Evolutionary conservation across 176 grass and related monocot genomes (phyloP).

Genomic region (Oryza coarctata): DNA sequence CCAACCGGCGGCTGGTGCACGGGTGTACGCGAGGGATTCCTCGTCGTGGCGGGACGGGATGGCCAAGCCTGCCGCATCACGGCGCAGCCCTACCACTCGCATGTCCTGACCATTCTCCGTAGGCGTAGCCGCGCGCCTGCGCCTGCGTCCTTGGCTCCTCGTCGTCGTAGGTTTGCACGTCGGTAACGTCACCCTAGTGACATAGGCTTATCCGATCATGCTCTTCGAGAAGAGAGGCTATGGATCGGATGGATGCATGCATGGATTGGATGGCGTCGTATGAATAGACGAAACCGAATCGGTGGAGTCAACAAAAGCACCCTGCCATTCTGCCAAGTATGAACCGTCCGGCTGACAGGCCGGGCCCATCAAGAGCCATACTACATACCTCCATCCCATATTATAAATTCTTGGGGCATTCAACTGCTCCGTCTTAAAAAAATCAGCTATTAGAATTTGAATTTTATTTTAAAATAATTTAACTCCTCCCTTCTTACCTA

Average conservation of each 20-base stretch:
- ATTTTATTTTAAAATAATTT: too few species aligned
- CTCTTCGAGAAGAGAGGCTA: background rate
- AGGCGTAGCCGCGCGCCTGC: background rate
- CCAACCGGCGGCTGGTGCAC: background rate
- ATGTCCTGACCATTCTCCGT: background rate
- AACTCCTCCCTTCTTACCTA: too few species aligned
- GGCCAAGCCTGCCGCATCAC: constrained; percentile 22
- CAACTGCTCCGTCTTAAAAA: too few species aligned
- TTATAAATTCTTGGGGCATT: too few species aligned
- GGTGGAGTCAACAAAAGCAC: background rate
- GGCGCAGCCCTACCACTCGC: constrained; percentile 31
- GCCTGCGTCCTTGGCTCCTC: background rate
- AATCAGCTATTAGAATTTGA: too few species aligned
- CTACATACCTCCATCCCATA: too few species aligned
- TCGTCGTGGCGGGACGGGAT: constrained; percentile 28
- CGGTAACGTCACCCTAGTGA: background rate
- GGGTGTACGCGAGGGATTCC: background rate
- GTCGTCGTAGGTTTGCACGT: constrained; percentile 22
- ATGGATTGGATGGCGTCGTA: background rate
- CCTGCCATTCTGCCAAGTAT: background rate
- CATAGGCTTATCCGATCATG: background rate
- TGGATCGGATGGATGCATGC: background rate
- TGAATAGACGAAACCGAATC: background rate
- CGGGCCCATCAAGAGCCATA: background rate
- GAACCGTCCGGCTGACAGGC: background rate